Evolutionary conservation across 371 early-diverging fungal species (phyloP).

Genomic region (Apophysomyces ossiformis): DNA sequence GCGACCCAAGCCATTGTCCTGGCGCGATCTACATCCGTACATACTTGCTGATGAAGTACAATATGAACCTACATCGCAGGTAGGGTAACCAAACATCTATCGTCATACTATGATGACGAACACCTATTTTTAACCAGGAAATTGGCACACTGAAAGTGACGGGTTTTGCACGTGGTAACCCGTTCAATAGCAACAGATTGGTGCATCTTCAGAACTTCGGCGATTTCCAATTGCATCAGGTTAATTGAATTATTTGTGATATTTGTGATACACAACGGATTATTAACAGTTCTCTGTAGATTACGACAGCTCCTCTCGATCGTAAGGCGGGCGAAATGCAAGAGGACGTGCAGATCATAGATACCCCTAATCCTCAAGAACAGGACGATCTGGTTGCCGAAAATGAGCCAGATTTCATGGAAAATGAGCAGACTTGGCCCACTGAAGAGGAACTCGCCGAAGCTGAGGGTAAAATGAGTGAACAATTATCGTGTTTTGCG

Average conservation of each 20-base stretch:
- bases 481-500: background rate
- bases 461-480: conserved; percentile 61
- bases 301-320: conserved; percentile 34
- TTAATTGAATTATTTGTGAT: conserved; percentile 25
- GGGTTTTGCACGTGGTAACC: conserved; percentile 82
- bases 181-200: conserved; percentile 86
- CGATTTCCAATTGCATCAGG: conserved; percentile 86
- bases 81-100: background rate
- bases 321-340: conserved; percentile 40
- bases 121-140: conserved; percentile 18
- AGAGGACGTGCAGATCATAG: conserved; percentile 56
- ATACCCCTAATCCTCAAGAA: conserved; percentile 64
- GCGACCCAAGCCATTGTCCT: conserved; percentile 76
- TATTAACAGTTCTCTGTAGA: conserved; percentile 15
- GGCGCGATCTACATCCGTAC: conserved; percentile 92
- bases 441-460: conserved; percentile 92
- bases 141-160: conserved; percentile 78
- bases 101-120: background rate
- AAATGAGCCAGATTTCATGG: conserved; percentile 89
- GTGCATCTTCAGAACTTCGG: conserved; percentile 92
- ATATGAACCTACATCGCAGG: conserved; percentile 54
- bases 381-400: conserved; percentile 81
- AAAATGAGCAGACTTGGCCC: conserved; percentile 98
- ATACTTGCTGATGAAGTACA: conserved; percentile 79
- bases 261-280: background rate